A percentile compares a stretch with the other conserved stretches of the same genome.
These are phyloP conservation scores for Russula vinacea DNA, from an alignment of 768 basidiomycete species.

Conservation along the genomic window DNA sequence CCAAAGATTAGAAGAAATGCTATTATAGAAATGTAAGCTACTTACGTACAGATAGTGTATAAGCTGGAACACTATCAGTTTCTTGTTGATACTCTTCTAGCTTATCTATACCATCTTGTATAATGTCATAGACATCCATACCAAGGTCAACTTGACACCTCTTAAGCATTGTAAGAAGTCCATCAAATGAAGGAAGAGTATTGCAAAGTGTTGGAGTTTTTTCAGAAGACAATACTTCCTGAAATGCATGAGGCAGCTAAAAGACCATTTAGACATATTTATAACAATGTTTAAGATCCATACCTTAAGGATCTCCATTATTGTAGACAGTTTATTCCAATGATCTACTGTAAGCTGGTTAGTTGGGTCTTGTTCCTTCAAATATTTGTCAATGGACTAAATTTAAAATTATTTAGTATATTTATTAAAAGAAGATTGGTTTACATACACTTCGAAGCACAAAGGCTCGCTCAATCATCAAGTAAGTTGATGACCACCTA, in stretches of 20 bases:
- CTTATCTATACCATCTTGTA: background rate
- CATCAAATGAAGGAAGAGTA: constrained; percentile 4
- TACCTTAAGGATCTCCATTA: background rate
- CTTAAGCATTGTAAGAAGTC: background rate
- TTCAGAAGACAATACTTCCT: constrained; percentile 1
- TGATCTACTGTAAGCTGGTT: background rate
- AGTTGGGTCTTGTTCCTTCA: background rate
- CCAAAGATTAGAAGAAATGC: background rate
- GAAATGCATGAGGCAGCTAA: background rate
- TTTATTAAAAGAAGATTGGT: background rate
- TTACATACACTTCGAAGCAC: background rate
- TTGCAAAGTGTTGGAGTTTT: background rate
- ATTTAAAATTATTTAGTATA: background rate
- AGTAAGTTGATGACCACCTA: background rate
- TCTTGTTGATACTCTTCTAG: background rate
- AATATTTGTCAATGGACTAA: background rate
- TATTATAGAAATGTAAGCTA: background rate
- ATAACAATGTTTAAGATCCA: background rate
- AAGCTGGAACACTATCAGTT: background rate
- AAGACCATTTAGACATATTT: background rate
- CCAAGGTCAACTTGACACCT: background rate
- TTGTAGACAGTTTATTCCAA: background rate
- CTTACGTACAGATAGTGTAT: background rate
- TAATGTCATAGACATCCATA: background rate
- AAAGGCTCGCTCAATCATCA: background rate